A percentile compares a stretch with the other conserved stretches of the same genome.
phyloP scores from a whole-genome alignment of 2,329 filamentous ascomycete genomes.

The Ophiocordyceps camponoti-rufipedis region DNA sequence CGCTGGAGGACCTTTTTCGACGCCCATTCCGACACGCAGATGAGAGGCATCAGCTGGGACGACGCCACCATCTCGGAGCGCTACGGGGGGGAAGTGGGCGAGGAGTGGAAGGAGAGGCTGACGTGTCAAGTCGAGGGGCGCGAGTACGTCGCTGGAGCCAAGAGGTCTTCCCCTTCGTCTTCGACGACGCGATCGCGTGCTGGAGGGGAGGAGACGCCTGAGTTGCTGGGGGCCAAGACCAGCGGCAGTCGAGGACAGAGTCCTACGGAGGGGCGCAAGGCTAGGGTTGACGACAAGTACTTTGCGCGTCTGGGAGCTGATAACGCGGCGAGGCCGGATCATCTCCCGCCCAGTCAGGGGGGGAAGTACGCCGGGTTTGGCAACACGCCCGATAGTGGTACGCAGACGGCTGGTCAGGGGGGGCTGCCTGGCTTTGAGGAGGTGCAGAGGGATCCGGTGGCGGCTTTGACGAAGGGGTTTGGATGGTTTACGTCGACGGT shows the following conservation, averaged over 20 bases:
- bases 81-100: slow-evolving; percentile 76
- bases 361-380: slow-evolving; percentile 90
- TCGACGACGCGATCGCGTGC: slow-evolving; percentile 9
- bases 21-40: slow-evolving; percentile 44
- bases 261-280: slow-evolving; percentile 23
- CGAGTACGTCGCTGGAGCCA: slow-evolving; percentile 64
- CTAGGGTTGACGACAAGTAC: slow-evolving; percentile 66
- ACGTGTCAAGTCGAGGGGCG: slow-evolving; percentile 73
- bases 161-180: slow-evolving; percentile 20
- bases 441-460: slow-evolving; percentile 78
- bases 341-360: slow-evolving; percentile 70
- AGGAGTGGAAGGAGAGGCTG: slow-evolving; percentile 88
- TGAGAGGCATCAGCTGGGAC: slow-evolving; percentile 57
- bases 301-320: slow-evolving; percentile 72
- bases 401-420: slow-evolving; percentile 19
- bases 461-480: slow-evolving; percentile 76
- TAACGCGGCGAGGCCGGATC: slow-evolving; percentile 59
- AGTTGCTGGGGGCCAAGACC: neutral
- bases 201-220: no score
- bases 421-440: slow-evolving; percentile 60
- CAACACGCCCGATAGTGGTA: slow-evolving; percentile 42
- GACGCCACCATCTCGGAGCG: slow-evolving; percentile 78
- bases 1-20: slow-evolving; percentile 82
- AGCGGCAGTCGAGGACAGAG: slow-evolving; percentile 20
- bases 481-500: slow-evolving; percentile 87